Evolutionary conservation across 306 rosid species (phyloP), one percentile per base, ranked within the genome.

Genomic region (Cicer arietinum): DNA sequence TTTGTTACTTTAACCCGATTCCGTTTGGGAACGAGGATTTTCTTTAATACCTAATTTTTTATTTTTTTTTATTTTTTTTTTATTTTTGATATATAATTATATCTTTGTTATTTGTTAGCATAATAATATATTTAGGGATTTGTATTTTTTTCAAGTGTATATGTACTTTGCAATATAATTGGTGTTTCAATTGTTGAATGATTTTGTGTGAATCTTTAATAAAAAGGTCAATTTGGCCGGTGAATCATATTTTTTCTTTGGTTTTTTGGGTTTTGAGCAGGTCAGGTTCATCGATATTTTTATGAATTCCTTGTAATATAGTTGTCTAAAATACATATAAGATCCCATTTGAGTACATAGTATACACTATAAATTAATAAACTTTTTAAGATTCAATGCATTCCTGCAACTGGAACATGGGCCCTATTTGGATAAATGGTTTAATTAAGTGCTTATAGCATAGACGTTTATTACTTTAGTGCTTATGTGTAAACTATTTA

Each of bases 191-290:
- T 74, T 22, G 35, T 57, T 64, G 13, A 22, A 52, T 54, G 14
- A 8, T 8, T 2, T 59, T 48, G 40, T 20, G 4, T 58, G 39
- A 45, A 59, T 45, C 3, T 61, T 43, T 18, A 22, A 67, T 45
- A 18, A 30, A 30, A 4, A 3, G 37, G 37, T 30, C 57, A 6
- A 35, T 69, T 65, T 13, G 46, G 52, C 5, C 12, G 35, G 51
- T 46, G 65, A 58, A 16, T 73, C 53, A 46, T 58, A 40, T 48
- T 3, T 45, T 77, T 64, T 68, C 20, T 74, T 22, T 51, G 44
- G 17, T 63, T 60, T 73, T 8, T 9, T 68, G 20, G 83, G 54
- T 68, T 35, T 70, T 64, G 44, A 22, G 56, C 56, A 8, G 20
- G 53, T 46, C 7, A 41, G 64, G 20, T 73, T 64, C 10, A 50